Base-by-base conservation (phyloP, 495 filamentous ascomycete genomes). In the Podospora pseudopauciseta region DNA sequence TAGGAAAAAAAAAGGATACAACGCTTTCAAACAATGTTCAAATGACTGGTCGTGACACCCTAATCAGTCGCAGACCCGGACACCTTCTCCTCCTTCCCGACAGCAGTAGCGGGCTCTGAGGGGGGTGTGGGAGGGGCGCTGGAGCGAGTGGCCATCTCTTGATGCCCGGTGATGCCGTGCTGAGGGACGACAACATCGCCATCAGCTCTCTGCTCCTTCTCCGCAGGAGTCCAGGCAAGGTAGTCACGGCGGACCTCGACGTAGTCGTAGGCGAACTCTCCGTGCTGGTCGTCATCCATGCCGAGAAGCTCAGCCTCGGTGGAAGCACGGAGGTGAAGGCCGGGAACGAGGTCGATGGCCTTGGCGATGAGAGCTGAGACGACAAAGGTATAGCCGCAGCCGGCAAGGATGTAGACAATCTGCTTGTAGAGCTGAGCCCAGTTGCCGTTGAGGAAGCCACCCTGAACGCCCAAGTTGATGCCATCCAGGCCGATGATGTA, bases 231-330 rank as follows among this genome's bases (percentile, higher is more conserved):
- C 95, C 95, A 99, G 59, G 95, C 95, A 18, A 97, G 87, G 83
- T 97, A 99, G 78, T 99, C 95, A 68, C 95, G 88, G 67, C 95
- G 90, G 68, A 99, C 95, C 84, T 99, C 95, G 72, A 99, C 95
- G 78, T 99, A 99, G 80, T 99, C 95, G 82, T 99, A 99, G 6
- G 95, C 96, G 76, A 99, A 99, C 80, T 99, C 95, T 75, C 95
- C 95, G 44, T 97, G 90, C 77, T 99, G 95, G 81, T 99, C 95
- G 77, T 98, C 96, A 73, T 99, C 95, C 94, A 98, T 97, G 66
- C 95, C 95, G 63, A 98, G 87, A 20, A 99, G 86, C 79, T 99
- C 95, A n/a, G 96, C 95, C 81, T 99, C 92, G 73, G 96, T 92
- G 39, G 89, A 92, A 13, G 95, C 95, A 59, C 95, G 91, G 67